phyloP scores from a whole-genome alignment of 1,139 yeast species.

The Suhomyces wounanorum region DNA sequence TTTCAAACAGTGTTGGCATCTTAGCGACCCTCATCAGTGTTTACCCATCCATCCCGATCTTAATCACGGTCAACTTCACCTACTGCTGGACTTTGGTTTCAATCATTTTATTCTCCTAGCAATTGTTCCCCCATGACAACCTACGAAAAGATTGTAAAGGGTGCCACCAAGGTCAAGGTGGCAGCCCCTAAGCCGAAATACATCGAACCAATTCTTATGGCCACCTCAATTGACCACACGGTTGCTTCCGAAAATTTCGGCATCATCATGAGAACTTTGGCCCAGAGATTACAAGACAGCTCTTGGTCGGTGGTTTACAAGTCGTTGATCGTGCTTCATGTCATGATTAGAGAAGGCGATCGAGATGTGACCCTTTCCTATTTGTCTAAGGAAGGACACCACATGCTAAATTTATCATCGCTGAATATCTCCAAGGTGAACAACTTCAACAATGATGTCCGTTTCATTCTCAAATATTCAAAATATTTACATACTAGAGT shows the following conservation, averaged over 20 bases:
- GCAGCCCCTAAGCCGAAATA: conserved; percentile 99
- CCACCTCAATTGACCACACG: conserved; percentile 54
- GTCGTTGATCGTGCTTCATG: conserved; percentile 79
- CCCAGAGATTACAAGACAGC: conserved; percentile 63
- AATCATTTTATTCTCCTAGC: neutral
- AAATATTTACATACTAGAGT: conserved; percentile 71
- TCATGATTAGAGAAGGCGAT: conserved; percentile 92
- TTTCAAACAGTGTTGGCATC: neutral
- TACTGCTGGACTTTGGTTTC: neutral
- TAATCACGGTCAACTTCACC: neutral
- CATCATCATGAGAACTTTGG: conserved; percentile 67
- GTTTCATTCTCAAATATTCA: conserved; percentile 66
- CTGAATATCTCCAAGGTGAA: conserved; percentile 33
- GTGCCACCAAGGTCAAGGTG: conserved; percentile 59
- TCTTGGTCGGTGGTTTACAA: conserved; percentile 93
- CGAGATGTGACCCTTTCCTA: conserved; percentile 67
- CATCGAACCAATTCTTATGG: conserved; percentile 85
- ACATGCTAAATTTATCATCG: conserved; percentile 53
- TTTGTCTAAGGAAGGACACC: conserved; percentile 56
- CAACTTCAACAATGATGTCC: conserved; percentile 53
- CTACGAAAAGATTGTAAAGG: conserved; percentile 49
- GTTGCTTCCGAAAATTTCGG: conserved; percentile 58
- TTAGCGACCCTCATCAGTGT: neutral
- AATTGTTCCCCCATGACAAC: conserved; percentile 38
- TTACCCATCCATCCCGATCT: neutral